phyloP scores from a whole-genome alignment of 805 yeast species.

The Metschnikowia lochheadii region DNA sequence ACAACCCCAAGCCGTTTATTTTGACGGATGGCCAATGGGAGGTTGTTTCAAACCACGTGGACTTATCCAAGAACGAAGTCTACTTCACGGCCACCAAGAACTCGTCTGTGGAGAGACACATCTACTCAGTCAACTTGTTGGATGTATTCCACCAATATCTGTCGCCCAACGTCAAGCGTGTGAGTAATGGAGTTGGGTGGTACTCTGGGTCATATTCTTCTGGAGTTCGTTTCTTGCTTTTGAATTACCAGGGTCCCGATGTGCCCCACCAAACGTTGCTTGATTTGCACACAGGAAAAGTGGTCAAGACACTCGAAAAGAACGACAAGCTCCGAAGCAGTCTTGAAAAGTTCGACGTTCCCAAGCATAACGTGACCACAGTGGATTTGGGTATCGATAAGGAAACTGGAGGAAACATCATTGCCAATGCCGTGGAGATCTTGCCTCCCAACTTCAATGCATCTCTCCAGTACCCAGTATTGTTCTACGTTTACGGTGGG shows the following conservation, averaged over 20 bases:
- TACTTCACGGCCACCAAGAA: constrained; percentile 71
- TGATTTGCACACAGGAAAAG: constrained; percentile 28
- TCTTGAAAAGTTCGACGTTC: constrained; percentile 50
- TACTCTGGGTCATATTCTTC: constrained; percentile 71
- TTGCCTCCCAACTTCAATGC: constrained; percentile 70
- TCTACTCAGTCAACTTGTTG: constrained; percentile 61
- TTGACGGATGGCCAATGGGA: constrained; percentile 82
- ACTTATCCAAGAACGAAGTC: constrained; percentile 38
- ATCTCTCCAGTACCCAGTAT: constrained; percentile 67
- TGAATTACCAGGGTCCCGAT: constrained; percentile 74
- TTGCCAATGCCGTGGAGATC: constrained; percentile 69
- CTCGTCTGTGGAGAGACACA: constrained; percentile 79
- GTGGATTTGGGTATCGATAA: constrained; percentile 50
- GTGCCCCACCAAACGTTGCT: constrained; percentile 76
- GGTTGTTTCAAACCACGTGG: constrained; percentile 46
- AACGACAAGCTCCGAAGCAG: constrained; percentile 41
- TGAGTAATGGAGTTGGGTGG: constrained; percentile 48
- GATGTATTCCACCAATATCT: constrained; percentile 38
- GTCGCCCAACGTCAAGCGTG: constrained; percentile 23
- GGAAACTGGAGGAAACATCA: constrained; percentile 40
- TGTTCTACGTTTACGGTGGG: constrained; percentile 92
- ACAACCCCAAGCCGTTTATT: constrained; percentile 41
- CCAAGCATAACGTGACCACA: constrained; percentile 50
- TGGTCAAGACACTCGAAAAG: constrained; percentile 42
- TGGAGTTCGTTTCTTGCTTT: constrained; percentile 67